A percentile compares a stretch with the other conserved stretches of the same genome.
These are phyloP conservation scores for Cicer judaicum DNA, from an alignment of 306 rosid genomes.

Conservation along the genomic window DNA sequence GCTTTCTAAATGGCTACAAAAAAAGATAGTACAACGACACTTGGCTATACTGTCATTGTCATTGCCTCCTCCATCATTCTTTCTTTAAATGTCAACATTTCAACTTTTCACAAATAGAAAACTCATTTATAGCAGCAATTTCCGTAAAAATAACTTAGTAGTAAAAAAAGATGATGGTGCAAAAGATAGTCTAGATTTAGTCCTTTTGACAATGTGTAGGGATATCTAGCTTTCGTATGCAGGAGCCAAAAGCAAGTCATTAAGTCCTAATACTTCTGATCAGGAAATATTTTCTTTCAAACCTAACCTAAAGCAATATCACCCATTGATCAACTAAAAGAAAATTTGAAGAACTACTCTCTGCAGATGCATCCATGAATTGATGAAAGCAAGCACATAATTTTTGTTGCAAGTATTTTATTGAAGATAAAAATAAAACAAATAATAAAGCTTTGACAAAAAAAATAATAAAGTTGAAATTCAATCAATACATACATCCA, in stretches of 20 bases:
- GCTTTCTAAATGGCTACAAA: neutral
- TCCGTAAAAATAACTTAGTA: neutral
- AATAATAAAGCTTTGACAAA: neutral
- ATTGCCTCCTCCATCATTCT: neutral
- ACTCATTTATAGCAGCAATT: neutral
- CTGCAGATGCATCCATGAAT: conserved; percentile 13
- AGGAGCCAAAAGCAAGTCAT: neutral
- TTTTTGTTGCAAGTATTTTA: neutral
- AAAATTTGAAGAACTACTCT: neutral
- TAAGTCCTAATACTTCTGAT: conserved; percentile 2
- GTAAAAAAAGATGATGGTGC: neutral
- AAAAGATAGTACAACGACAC: neutral
- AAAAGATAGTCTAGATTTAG: neutral
- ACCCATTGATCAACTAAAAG: neutral
- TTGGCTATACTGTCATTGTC: neutral
- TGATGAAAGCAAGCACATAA: conserved; percentile 5
- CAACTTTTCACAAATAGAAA: neutral
- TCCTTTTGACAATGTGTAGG: neutral
- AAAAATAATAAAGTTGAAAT: neutral
- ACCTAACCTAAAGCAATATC: neutral
- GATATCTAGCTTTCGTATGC: neutral
- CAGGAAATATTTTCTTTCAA: neutral
- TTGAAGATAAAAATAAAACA: neutral
- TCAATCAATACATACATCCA: conserved; percentile 64
- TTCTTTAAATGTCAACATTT: neutral